phyloP scores from a whole-genome alignment of 2,329 filamentous ascomycete species.

The Pyrenophora tritici-repentis region DNA sequence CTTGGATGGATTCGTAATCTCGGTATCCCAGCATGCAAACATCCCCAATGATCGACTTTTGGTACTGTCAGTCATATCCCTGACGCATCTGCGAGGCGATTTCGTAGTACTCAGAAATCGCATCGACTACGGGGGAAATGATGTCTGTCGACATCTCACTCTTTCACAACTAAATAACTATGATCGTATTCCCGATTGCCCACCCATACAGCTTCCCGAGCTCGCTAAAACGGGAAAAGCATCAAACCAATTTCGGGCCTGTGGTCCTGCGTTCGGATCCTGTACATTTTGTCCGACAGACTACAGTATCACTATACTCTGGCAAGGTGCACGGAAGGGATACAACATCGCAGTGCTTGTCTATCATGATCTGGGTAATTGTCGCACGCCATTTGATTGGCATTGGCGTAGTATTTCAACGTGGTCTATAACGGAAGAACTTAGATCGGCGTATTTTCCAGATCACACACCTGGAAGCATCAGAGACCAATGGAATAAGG shows the following conservation, averaged over 20 bases:
- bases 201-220: constrained; percentile 19
- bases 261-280: constrained; percentile 20
- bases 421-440: constrained; percentile 3
- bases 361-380: constrained; percentile 24
- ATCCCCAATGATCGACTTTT: constrained; percentile 26
- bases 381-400: constrained; percentile 24
- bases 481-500: too few relatives aligned
- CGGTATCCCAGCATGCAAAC: constrained; percentile 14
- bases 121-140: too few relatives aligned
- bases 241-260: constrained; percentile 13
- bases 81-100: constrained; percentile 13
- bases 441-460: constrained; percentile 9
- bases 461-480: too few relatives aligned
- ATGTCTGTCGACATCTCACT: constrained; percentile 23
- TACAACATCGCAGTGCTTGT: constrained; percentile 15
- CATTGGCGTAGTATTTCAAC: constrained; percentile 15
- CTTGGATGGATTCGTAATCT: constrained; percentile 1
- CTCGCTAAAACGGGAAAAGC: constrained; percentile 14
- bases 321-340: constrained; percentile 18
- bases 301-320: constrained; percentile 23
- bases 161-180: neutral
- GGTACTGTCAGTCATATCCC: constrained; percentile 8
- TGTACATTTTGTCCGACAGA: constrained; percentile 25
- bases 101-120: constrained; percentile 11
- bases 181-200: neutral